Evolutionary conservation across 2,329 filamentous ascomycete species (phyloP), one percentile per base, ranked within the genome.

Genomic region (Tolypocladium inflatum): DNA sequence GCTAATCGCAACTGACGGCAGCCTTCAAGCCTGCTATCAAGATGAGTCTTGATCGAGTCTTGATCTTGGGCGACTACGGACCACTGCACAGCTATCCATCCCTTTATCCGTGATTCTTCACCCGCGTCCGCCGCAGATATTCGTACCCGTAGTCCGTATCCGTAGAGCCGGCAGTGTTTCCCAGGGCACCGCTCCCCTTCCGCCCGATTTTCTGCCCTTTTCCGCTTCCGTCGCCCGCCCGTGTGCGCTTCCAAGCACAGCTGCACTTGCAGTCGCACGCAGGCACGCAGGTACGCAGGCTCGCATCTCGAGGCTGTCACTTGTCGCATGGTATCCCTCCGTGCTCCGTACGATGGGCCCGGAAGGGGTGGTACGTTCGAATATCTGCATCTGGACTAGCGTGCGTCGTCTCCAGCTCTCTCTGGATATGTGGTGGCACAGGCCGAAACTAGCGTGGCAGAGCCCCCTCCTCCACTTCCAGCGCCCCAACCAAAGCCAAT

Each of bases 401-500:
- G 7, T 7, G n/a, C 3, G 19, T 48, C 43, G 43, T 17, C 43
- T 48, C 43, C 43, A 48, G 43, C 43, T 48, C 43, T 45, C 21
- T 45, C 42, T 30, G 23, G 23, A 19, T 30, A 23, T 30, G 43
- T 30, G 23, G 23, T 48, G 23, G 19, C 43, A 30, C 43, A 26
- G 17, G 45, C 45, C 45, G 45, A 21, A 19, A 33, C 45, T 50
- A 50, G 45, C 45, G 45, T 33, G 45, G 45, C 45, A 30, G 23
- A 6, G 13, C 23, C 45, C 42, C 43, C 17, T 4, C 45, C 26
- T 50, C 45, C 45, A 50, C 26, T 50, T 26, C 45, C 15, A n/a
- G 26, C 17, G 26, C 26, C 26, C 45, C 45, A 50, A 50, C 45
- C 45, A 50, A 33, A 33, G 45, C 45, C 45, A 50, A 50, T 50